phyloP scores from a whole-genome alignment of 1,284 basidiomycete species.

The Mycena sp. region DNA sequence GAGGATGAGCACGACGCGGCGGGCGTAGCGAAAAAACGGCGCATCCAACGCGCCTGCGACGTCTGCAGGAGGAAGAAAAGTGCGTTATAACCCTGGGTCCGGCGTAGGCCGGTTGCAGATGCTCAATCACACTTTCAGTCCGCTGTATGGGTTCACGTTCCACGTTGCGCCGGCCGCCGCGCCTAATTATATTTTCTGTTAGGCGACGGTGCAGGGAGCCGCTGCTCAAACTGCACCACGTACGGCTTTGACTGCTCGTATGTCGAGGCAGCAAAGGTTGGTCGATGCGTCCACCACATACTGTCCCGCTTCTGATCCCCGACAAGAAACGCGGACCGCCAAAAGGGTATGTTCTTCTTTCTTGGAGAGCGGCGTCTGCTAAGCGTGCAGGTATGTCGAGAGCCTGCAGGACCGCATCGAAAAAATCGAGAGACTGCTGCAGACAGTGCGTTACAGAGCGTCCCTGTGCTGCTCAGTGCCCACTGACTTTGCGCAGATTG shows the following conservation, averaged over 20 bases:
- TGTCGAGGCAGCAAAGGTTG: conserved; percentile 76
- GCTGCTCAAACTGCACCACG: conserved; percentile 83
- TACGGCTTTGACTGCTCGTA: conserved; percentile 83
- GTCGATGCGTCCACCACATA: neutral
- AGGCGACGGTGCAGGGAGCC: conserved; percentile 45
- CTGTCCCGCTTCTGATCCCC: neutral
- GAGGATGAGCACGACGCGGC: conserved; percentile 16
- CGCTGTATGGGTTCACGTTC: conserved; percentile 12
- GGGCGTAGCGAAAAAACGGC: conserved; percentile 15
- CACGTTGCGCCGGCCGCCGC: conserved; percentile 19
- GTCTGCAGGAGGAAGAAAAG: conserved; percentile 20
- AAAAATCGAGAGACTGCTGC: conserved; percentile 74
- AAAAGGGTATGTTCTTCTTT: conserved; percentile 57
- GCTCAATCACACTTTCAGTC: too few relatives aligned
- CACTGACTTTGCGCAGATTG: conserved; percentile 3
- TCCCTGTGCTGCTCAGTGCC: neutral
- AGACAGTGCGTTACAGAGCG: conserved; percentile 48
- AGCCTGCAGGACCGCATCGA: conserved; percentile 75
- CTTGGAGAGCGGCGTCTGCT: neutral
- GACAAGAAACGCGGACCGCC: conserved; percentile 71
- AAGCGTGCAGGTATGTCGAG: conserved; percentile 68
- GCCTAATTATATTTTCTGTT: neutral
- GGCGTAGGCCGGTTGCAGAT: too few relatives aligned
- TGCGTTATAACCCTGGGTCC: neutral
- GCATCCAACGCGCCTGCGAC: conserved; percentile 20